phyloP scores from a whole-genome alignment of 306 rosid genomes.

The Trichosanthes cucumerina region DNA sequence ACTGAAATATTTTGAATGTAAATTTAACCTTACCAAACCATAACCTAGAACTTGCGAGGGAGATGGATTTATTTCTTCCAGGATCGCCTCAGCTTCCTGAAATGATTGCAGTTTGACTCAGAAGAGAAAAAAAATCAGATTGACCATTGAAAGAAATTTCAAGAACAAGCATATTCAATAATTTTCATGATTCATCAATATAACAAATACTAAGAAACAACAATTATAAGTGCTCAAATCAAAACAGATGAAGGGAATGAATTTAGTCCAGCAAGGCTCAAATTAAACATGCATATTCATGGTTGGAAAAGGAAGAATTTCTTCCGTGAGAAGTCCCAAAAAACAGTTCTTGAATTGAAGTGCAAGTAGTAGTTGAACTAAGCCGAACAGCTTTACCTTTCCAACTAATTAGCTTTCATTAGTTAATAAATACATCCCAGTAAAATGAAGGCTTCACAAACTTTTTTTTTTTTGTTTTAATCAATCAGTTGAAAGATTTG shows the following conservation, averaged over 20 bases:
- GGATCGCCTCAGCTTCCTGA: slow-evolving; percentile 97
- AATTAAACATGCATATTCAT: not conserved
- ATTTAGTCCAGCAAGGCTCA: not conserved
- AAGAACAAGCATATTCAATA: not conserved
- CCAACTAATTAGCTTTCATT: not conserved
- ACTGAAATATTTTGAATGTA: not conserved
- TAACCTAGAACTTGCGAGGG: slow-evolving; percentile 57
- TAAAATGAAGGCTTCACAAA: not conserved
- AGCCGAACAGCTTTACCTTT: not conserved
- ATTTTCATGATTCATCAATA: not conserved
- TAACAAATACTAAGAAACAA: not conserved
- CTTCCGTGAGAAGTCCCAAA: not conserved
- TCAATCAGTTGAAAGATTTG: not conserved
- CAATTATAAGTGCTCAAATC: not conserved
- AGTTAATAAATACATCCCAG: not conserved
- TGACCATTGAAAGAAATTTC: not conserved
- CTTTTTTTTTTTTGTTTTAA: not conserved
- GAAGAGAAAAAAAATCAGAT: not conserved
- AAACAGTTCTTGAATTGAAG: not conserved
- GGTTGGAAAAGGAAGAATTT: not conserved
- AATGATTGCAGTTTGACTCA: slow-evolving; percentile 18
- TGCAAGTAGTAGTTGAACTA: not conserved
- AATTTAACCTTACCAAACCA: slow-evolving; percentile 55
- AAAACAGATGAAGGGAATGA: not conserved
- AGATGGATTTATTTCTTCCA: slow-evolving; percentile 61